Evolutionary conservation across 495 filamentous ascomycete genomes (phyloP), one percentile per base, ranked within the genome.

Genomic region (Penicillium alfredii): DNA sequence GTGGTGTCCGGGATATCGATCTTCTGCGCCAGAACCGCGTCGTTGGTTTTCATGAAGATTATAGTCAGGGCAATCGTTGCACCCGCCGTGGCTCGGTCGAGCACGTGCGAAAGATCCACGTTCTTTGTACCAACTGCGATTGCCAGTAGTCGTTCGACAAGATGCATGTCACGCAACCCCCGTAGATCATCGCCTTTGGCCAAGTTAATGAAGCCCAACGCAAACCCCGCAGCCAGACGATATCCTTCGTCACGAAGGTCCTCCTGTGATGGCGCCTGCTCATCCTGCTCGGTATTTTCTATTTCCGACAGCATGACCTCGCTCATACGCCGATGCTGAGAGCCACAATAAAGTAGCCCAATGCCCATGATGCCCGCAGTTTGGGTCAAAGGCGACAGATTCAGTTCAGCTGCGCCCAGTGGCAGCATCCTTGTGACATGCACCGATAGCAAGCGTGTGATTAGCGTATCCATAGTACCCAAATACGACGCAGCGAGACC

Each of bases 221-320:
- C 83, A 51, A 96, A 94, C 0, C 92, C 92, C 18, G 92, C 93
- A 11, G 92, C 88, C 26, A 97, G 73, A 30, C 92, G 78, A 58
- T 99, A 97, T 18, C 88, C 85, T 68, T 99, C 92, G 49, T 93
- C 88, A 15, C 93, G 81, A 10, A 96, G 60, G n/a, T 76, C 79
- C 46, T 83, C 80, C 11, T 70, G 66, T 11, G 73, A 67, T 26
- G 72, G 65, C 10, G 71, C 69, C 12, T 68, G 68, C 41, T 96
- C 88, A 30, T 86, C 85, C 9, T 75, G 58, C 23, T 86, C 86
- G 24, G 84, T 69, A 33, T 86, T 82, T 47, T 96, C 89, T 30
- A 99, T 92, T 57, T 99, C 92, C 0, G 89, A 95, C 24, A 97
- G 75, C 86, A 97, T 94, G 21, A 97, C 84, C 57, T 99, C 92